Evolutionary conservation across 495 filamentous ascomycete genomes (phyloP).

Genomic region (Tuber borchii): DNA sequence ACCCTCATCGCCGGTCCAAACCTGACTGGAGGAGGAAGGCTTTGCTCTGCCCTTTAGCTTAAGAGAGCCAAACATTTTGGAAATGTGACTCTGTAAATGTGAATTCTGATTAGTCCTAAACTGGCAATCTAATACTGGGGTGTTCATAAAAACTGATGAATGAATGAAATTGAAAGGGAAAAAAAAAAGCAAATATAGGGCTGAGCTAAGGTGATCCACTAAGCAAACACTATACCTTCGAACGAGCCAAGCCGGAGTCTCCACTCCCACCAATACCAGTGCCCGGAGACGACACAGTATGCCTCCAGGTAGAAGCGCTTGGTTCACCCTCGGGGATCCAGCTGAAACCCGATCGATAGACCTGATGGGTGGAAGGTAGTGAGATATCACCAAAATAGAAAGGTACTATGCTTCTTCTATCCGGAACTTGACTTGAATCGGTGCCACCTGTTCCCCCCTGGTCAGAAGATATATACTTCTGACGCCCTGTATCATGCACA

Average conservation of each 20-base stretch:
- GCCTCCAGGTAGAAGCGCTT: not conserved
- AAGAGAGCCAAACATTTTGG: not conserved
- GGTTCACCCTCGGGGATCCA: not conserved
- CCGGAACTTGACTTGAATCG: not conserved
- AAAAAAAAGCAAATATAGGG: not conserved
- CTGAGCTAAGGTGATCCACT: not conserved
- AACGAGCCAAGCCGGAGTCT: not conserved
- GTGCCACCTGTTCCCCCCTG: not conserved
- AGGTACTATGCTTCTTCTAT: not conserved
- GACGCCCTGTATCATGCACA: not conserved
- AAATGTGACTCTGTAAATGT: not conserved
- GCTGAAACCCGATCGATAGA: not conserved
- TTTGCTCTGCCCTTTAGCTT: not conserved
- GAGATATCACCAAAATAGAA: not conserved
- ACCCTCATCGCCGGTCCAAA: not conserved
- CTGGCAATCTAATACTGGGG: not conserved
- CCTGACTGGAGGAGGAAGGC: not conserved
- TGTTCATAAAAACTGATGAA: not conserved
- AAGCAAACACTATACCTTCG: not conserved
- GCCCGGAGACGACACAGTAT: not conserved
- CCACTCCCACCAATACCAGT: no score
- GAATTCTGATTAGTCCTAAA: not conserved
- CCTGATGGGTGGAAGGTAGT: not conserved
- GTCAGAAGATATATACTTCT: not conserved
- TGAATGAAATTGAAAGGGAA: not conserved